Evolutionary conservation across 345 rosid genomes (phyloP).

Genomic region (Eucalyptus marginata): DNA sequence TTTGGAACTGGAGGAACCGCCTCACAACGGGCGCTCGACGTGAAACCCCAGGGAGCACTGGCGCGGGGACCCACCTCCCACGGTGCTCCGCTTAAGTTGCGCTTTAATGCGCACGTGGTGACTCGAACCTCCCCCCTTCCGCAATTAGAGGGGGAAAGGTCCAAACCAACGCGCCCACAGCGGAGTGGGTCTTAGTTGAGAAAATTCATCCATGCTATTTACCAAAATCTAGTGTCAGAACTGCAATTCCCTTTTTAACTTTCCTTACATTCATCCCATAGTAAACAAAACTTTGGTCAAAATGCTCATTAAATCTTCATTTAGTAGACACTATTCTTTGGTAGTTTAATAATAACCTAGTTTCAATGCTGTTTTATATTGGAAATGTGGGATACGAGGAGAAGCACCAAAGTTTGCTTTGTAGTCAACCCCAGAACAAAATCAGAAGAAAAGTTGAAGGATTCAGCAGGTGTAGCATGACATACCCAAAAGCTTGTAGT

Average conservation of each 20-base stretch:
- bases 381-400: not conserved
- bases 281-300: not conserved
- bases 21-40: fast-evolving
- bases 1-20: too few species aligned
- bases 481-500: slow-evolving; percentile 91
- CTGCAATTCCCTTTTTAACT: not conserved
- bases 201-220: not conserved
- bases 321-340: not conserved
- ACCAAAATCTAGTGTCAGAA: not conserved
- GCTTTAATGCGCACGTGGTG: too few species aligned
- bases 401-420: not conserved
- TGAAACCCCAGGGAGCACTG: too few species aligned
- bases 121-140: too few species aligned
- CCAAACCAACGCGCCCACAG: too few species aligned
- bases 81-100: too few species aligned
- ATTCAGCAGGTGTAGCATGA: not conserved
- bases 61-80: too few species aligned
- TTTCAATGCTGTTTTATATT: not conserved
- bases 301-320: not conserved
- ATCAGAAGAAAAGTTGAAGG: not conserved
- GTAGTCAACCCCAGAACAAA: not conserved
- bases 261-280: not conserved
- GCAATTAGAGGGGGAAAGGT: too few species aligned
- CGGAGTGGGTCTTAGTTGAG: not conserved
- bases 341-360: not conserved